These are phyloP conservation scores for Petunia axillaris DNA, from an alignment of 257 asterid species.

Conservation along the genomic window DNA sequence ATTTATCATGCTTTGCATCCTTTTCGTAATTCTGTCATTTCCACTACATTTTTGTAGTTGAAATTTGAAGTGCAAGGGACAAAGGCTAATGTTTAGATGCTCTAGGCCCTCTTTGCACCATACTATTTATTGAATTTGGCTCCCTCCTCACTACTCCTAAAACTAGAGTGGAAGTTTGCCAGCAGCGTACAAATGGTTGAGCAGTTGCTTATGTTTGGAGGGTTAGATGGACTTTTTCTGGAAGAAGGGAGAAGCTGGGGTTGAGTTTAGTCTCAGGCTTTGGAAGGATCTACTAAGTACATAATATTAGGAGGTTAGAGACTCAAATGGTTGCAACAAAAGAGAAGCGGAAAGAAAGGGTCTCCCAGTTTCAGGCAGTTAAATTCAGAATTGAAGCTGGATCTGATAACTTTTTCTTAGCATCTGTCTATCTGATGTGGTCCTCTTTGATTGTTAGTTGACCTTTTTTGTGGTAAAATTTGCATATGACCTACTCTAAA, in stretches of 20 bases:
- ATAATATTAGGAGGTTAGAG: constrained; percentile 8
- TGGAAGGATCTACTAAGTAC: background rate
- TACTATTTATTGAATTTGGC: background rate
- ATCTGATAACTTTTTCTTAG: background rate
- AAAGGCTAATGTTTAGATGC: background rate
- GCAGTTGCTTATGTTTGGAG: constrained; percentile 5
- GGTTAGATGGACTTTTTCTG: constrained; percentile 12
- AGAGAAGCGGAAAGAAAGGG: background rate
- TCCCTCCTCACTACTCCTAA: constrained; percentile 16
- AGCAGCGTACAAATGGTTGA: constrained; percentile 4
- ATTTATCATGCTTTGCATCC: constrained; percentile 13
- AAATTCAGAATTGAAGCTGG: background rate
- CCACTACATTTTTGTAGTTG: constrained; percentile 16
- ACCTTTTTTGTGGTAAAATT: constrained; percentile 4
- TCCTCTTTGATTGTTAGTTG: background rate
- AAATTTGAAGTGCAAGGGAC: background rate
- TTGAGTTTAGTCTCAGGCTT: background rate
- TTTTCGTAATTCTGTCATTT: constrained; percentile 6
- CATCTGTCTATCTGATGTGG: constrained; percentile 15
- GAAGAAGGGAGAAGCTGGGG: constrained; percentile 21
- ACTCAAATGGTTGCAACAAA: background rate
- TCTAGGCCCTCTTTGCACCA: constrained; percentile 20
- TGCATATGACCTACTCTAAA: background rate
- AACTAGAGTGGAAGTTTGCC: background rate
- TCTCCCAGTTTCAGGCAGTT: constrained; percentile 2